Base-by-base conservation (phyloP, 805 yeast genomes). In the Saturnispora halmiae region DNA sequence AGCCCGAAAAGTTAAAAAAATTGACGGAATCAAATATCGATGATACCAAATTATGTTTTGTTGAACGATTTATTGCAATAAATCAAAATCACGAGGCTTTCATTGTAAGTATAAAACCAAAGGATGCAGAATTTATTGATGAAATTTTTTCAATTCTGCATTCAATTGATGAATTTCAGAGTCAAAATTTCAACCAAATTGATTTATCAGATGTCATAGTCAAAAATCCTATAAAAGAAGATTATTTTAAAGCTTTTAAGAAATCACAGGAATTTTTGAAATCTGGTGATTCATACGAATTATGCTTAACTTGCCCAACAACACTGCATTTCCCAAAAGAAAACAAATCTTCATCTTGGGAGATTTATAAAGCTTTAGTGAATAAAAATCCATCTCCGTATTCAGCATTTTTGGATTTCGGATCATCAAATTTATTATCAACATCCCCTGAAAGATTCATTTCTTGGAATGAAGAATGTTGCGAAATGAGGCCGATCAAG, bases 381-480 rank as follows among this genome's bases (percentile, higher is more conserved):
- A 52, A 61, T 11, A 72, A 70, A 42, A 92, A 94, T 54, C 97
- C 98, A 3, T 84, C 97, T 0, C 98, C 99, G 1, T 90, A 83
- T 56, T 78, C 95, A 3, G 79, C 92, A 41, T 92, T 64, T 55
- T 66, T 92, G 66, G 69, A 77, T 37, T 82, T 90, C 51, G 70
- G 65, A 2, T 82, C 79, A 46, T 72, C 73, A 21, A 66, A 69
- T 10, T 62, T 92, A 25, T 67, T 90, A 2, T 85, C 95, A 2
- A 81, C 96, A 0, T 90, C 97, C 0, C 99, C 99, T 0, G 99
- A 92, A 58, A 67, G 98, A 47, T 94, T 92, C 53, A 56, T 94
- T 38, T 72, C 79, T 2, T 94, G 97, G 96, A 69, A 70, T 41
- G 58, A 67, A 18, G 55, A 60, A 0, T 49, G 47, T 18, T 82